Evolutionary conservation across 2,329 filamentous ascomycete species (phyloP), one percentile per base, ranked within the genome.

Genomic region (Metarhizium rileyi): DNA sequence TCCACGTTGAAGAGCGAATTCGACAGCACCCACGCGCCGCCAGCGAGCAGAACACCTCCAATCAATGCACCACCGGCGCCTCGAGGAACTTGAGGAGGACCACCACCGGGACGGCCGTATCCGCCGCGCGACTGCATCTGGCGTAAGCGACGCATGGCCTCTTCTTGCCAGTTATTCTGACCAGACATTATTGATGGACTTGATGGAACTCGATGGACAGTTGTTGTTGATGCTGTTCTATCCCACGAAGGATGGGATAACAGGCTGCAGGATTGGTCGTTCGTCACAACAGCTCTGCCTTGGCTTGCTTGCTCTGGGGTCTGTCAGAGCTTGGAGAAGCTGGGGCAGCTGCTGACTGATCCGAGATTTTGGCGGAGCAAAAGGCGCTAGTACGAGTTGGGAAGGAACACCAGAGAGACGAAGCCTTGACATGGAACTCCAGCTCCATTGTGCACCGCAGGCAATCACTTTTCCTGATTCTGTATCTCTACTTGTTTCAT

Each of bases 1-100:
- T 98, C 93, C 61, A 98, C 93, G 73, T 85, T 85, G 74, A 85
- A 85, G 5, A 85, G 73, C 42, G 81, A 77, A 65, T 82, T 78
- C 60, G 77, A 73, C 56, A 82, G 59, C 57, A 81, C 54, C 59
- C 76, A 63, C 50, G 71, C 66, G 43, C 74, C 77, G 51, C 74
- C 75, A 16, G 69, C 70, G 41, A 78, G 60, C 28, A 79, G 59
- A 18, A 67, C 57, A 20, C 72, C 59, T 41, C 67, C 72, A 27
- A 66, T 62, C 44, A 77, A 48, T 30, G 68, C 69, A 42, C 65
- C 64, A 33, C 67, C 66, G 16, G 68, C 54, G 45, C 67, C 66
- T 50, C 67, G 66, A 38, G 71, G 67, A 52, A 68, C 63, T 54
- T 69, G 63, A 44, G 72, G 71, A 1, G 51, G 48, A 14, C 38